Conservation (phyloP, 768 basidiomycete species). For the Psilocybe sp. region DNA sequence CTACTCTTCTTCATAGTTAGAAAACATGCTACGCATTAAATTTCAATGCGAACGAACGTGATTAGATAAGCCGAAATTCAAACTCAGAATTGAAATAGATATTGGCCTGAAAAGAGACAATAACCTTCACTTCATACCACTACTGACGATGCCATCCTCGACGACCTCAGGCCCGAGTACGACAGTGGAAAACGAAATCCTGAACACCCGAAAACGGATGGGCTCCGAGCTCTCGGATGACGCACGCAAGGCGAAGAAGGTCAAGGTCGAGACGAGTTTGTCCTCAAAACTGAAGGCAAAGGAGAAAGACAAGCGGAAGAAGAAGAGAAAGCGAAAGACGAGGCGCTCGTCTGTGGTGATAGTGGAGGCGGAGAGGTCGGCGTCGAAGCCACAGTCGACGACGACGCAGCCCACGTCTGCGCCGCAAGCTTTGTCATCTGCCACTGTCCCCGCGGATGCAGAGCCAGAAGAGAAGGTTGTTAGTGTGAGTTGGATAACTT, state of each 20-base stretch:
- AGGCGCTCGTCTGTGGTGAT: conserved; percentile 25
- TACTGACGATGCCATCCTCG: no score
- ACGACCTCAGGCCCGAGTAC: no score
- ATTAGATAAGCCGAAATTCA: no score
- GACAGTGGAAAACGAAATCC: no score
- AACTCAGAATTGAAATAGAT: no score
- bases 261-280: conserved; percentile 21
- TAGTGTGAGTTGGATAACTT: conserved; percentile 16
- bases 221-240: conserved; percentile 25
- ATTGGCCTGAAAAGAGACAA: no score
- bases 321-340: conserved; percentile 33
- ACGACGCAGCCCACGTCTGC: conserved; percentile 7
- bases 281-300: conserved; percentile 15
- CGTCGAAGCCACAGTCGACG: conserved; percentile 1
- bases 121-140: no score
- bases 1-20: no score
- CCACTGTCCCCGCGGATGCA: neutral
- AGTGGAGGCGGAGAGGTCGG: conserved; percentile 12
- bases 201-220: conserved; percentile 30
- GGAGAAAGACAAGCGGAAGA: conserved; percentile 35
- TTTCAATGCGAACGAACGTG: no score
- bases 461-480: conserved; percentile 8
- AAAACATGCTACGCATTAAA: no score
- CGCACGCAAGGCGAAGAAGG: conserved; percentile 27
- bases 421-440: neutral